Evolutionary conservation across 2,329 filamentous ascomycete species (phyloP), one percentile per base, ranked within the genome.

Genomic region (Phialemonium atrogriseum): DNA sequence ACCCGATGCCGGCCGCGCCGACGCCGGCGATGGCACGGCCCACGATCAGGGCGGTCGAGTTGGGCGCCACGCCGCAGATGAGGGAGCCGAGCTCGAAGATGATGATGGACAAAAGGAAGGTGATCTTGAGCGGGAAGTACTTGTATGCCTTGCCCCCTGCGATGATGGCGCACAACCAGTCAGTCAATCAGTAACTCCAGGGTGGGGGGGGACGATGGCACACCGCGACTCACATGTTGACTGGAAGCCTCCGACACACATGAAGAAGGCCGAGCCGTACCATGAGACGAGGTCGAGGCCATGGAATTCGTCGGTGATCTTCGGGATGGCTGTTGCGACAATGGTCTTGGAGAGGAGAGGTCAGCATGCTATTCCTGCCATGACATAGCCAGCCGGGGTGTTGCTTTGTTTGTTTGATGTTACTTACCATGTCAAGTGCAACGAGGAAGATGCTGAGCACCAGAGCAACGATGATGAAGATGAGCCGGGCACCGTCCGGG

Each of bases 261-360:
- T 47, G 40, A 55, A 40, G 39, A 54, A 55, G 16, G 52, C 53
- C 27, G 50, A 49, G 2, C 54, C 57, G 29, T 64, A 64, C 60
- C 61, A 65, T 17, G 57, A 58, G 10, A 64, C 52, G 34, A 62
- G 58, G 6, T 50, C 45, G 1, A 61, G 45, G 15, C 56, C 46
- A 17, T 55, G 43, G 36, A 58, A 46, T 13, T 49, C 40, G 30
- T 48, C 40, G 6, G 48, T 47, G 25, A 54, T 54, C 12, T 47
- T 50, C 5, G 52, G 54, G 20, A 54, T 48, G 5, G 54, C 53
- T 4, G 52, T 58, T 7, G 51, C 48, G 25, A 57, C 45, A 29
- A 57, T 56, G 8, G 33, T 39, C 37, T 40, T 20, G 21, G n/a
- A 17, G 19, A 11, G 14, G n/a, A n/a, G n/a, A n/a, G n/a, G n/a